Evolutionary conservation across 768 basidiomycete species (phyloP).

Genomic region (Suillus alpinus): DNA sequence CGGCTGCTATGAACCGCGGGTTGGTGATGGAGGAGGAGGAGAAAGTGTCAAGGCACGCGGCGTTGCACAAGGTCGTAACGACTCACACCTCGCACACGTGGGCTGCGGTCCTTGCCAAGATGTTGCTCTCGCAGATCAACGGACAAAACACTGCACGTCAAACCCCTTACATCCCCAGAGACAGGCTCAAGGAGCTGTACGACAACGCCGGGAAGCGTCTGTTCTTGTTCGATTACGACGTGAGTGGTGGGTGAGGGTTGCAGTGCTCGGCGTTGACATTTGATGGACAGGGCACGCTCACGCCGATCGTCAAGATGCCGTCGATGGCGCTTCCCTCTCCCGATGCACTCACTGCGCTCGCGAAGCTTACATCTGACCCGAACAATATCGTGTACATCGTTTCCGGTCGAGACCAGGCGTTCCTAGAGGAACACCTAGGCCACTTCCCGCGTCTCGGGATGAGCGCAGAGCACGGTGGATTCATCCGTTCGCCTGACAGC

Average conservation of each 20-base stretch:
- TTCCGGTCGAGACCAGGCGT: slow-evolving; percentile 90
- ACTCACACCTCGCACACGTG: slow-evolving; percentile 95
- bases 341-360: slow-evolving; percentile 71
- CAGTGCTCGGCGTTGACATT: background rate
- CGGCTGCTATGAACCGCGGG: background rate
- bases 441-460: slow-evolving; percentile 81
- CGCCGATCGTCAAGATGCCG: slow-evolving; percentile 94
- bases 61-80: slow-evolving; percentile 79
- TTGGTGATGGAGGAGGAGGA: background rate
- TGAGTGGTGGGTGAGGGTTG: slow-evolving; percentile 35
- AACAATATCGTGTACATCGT: slow-evolving; percentile 95
- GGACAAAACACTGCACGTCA: slow-evolving; percentile 75
- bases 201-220: slow-evolving; percentile 73
- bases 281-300: slow-evolving; percentile 75
- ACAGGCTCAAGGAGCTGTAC: slow-evolving; percentile 59
- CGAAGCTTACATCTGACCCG: slow-evolving; percentile 72
- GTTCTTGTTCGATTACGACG: slow-evolving; percentile 96
- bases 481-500: slow-evolving; percentile 71
- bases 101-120: slow-evolving; percentile 87
- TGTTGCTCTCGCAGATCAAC: slow-evolving; percentile 80
- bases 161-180: slow-evolving; percentile 79
- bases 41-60: slow-evolving; percentile 52
- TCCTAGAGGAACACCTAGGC: slow-evolving; percentile 90
- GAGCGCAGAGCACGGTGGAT: slow-evolving; percentile 95
- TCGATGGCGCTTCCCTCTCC: slow-evolving; percentile 81